Conservation (phyloP, 2,329 filamentous ascomycete species). For the Paraconiothyrium sp. region DNA sequence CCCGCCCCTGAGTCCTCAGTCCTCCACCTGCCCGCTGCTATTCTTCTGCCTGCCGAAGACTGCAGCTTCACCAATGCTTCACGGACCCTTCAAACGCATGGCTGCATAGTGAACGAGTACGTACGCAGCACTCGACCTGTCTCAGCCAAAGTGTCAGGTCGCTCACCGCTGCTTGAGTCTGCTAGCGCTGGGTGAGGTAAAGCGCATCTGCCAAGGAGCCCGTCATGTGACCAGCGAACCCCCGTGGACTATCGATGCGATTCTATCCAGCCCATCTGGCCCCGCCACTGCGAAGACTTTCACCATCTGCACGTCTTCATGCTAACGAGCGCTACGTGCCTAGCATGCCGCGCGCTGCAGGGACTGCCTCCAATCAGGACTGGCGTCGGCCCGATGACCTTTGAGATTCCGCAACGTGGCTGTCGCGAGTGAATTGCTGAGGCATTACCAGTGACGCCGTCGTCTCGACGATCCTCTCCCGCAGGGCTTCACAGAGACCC, state of each 20-base stretch:
- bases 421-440: constrained; percentile 12
- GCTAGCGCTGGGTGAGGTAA: neutral
- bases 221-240: neutral
- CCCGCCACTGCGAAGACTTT: constrained; percentile 9
- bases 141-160: constrained; percentile 15
- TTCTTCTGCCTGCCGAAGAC: neutral
- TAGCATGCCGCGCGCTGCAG: constrained; percentile 11
- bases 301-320: constrained; percentile 11
- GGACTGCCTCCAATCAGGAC: constrained; percentile 18
- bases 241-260: neutral
- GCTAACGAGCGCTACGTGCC: constrained; percentile 10
- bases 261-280: constrained; percentile 1
- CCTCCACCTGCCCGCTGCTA: neutral
- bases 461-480: constrained; percentile 18
- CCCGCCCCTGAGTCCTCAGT: constrained; percentile 8
- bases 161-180: constrained; percentile 19
- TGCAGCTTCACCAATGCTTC: constrained; percentile 3
- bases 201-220: neutral
- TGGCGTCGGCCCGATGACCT: constrained; percentile 19
- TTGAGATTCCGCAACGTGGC: constrained; percentile 25
- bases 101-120: constrained; percentile 12
- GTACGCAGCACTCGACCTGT: neutral
- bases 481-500: constrained; percentile 20
- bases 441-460: constrained; percentile 18
- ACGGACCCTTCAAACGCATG: constrained; percentile 4